Evolutionary conservation across 2,329 filamentous ascomycete genomes (phyloP).

Genomic region (Aspergillus cejpii): DNA sequence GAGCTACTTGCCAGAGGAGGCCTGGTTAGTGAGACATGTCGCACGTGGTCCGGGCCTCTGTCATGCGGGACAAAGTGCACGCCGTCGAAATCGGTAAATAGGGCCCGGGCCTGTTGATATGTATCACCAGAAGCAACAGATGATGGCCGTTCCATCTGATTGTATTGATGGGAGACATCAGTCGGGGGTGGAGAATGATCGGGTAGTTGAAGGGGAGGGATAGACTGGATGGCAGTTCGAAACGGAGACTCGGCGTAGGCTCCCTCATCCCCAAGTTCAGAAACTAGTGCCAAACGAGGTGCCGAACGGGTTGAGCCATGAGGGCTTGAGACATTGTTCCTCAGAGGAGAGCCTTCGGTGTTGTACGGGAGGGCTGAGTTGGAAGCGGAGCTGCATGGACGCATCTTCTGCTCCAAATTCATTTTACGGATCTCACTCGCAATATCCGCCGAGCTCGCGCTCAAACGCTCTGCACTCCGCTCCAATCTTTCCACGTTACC

Average conservation of each 20-base stretch:
- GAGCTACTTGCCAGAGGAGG: constrained; percentile 38
- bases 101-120: constrained; percentile 38
- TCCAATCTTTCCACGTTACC: constrained; percentile 47
- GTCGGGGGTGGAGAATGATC: constrained; percentile 3
- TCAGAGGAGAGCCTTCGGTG: constrained; percentile 38
- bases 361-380: constrained; percentile 39
- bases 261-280: constrained; percentile 37
- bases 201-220: constrained; percentile 13
- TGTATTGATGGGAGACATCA: constrained; percentile 14
- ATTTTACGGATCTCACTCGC: constrained; percentile 42
- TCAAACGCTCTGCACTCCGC: constrained; percentile 44
- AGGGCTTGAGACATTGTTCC: constrained; percentile 34
- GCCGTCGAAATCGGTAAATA: constrained; percentile 48
- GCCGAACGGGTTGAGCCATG: constrained; percentile 40
- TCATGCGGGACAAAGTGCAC: constrained; percentile 40
- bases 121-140: constrained; percentile 43
- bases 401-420: constrained; percentile 41
- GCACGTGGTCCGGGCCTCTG: constrained; percentile 19
- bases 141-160: constrained; percentile 28
- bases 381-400: constrained; percentile 38
- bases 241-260: constrained; percentile 5
- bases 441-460: constrained; percentile 42
- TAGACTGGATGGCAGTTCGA: constrained; percentile 15
- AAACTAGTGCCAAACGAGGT: constrained; percentile 35
- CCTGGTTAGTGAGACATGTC: constrained; percentile 34